Evolutionary conservation across 306 rosid genomes (phyloP), one percentile per base, ranked within the genome.

Genomic region (Castanea crenata): DNA sequence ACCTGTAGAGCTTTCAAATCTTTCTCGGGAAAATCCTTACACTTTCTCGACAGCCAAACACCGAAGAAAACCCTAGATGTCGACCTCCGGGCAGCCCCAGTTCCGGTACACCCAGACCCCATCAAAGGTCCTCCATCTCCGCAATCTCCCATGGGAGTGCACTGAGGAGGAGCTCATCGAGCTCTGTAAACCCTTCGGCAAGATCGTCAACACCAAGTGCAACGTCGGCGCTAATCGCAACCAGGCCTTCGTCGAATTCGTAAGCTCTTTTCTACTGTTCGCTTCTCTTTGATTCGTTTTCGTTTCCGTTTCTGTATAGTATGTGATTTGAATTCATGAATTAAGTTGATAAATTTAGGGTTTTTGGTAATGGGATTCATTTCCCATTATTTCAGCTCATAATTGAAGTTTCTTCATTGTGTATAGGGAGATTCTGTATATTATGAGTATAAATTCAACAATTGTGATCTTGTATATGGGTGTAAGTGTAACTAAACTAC

Each of bases 201-300:
- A 81, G 87, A 93, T 93, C 86, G 95, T 93, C 80, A 93, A 93
- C 81, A 93, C 98, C 87, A 93, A 93, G 82, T 90, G 97, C 83
- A 93, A 93, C 87, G 98, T 93, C 67, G 98, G 98, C 74, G 93
- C 98, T 80, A 93, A 93, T 86, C 95, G 93, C 71, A 93, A 93
- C 81, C 98, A 93, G 76, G 98, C 98, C 56, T 93, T 93, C 61
- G 97, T 93, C 38, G 98, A 93, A 91, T 93, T 91, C 35, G 98
- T 93, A 70, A 61, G 77, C 52, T 69, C 71, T 77, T 14, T 23
- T 20, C 9, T 31, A 27, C 29, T 67, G 11, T 8, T 41, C 46
- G 46, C 46, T 41, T 41, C 46, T 7, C 46, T 46, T 32, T 18
- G 23, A 52, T 67, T 38, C 27, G 52, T 34, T 38, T 38, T 74